Conservation (phyloP, 768 basidiomycete genomes). For the Chlorophyllum brunneum region DNA sequence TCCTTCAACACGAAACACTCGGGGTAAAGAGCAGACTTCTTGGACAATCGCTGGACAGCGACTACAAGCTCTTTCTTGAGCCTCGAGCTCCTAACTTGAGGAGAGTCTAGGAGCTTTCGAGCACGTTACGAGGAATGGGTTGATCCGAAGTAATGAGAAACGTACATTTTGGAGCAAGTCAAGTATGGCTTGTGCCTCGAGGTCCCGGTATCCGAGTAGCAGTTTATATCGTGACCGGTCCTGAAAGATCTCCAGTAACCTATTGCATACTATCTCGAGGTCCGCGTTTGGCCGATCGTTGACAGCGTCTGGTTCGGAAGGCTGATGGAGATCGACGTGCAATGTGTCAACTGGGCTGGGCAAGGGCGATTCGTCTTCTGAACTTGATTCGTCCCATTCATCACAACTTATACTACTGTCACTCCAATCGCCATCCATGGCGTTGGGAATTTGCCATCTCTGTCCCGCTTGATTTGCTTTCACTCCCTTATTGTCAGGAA, state of each 20-base stretch:
- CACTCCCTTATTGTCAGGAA: background rate
- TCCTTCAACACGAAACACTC: constrained; percentile 9
- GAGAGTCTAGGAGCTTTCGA: constrained; percentile 3
- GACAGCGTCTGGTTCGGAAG: background rate
- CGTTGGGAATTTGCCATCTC: background rate
- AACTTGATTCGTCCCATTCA: background rate
- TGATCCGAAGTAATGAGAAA: background rate
- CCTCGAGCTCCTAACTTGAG: background rate
- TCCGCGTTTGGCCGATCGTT: background rate
- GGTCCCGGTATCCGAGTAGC: constrained; percentile 16
- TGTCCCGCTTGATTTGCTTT: background rate
- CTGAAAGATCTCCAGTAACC: constrained; percentile 15
- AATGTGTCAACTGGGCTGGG: background rate
- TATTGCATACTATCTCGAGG: constrained; percentile 14
- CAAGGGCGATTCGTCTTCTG: background rate
- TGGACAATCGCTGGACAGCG: constrained; percentile 11
- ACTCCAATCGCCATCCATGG: background rate
- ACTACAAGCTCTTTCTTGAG: constrained; percentile 10
- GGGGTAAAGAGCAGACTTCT: constrained; percentile 8
- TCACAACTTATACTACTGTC: background rate
- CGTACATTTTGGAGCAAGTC: constrained; percentile 25
- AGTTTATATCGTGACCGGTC: constrained; percentile 17
- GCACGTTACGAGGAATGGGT: background rate
- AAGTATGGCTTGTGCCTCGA: constrained; percentile 18
- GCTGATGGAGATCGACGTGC: background rate